Evolutionary conservation across 2,329 filamentous ascomycete species (phyloP).

Genomic region (Trichophyton rubrum): DNA sequence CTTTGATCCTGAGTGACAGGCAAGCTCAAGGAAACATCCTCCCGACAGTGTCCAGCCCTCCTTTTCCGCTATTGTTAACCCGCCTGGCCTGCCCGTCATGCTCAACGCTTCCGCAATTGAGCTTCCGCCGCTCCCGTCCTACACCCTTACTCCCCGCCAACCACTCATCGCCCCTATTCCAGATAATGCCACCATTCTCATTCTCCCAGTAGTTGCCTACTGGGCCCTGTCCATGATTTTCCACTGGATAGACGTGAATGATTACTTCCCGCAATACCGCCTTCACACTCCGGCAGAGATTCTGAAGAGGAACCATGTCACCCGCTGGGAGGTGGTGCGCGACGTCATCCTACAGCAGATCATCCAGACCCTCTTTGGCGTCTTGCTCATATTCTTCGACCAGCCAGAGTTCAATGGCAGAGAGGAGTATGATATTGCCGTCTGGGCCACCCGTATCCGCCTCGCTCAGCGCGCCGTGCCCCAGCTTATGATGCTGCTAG

Average conservation of each 20-base stretch:
- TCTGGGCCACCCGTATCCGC: constrained; percentile 76
- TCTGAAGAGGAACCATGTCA: constrained; percentile 71
- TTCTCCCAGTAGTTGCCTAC: constrained; percentile 71
- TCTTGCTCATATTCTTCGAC: constrained; percentile 58
- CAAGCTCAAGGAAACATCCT: not conserved
- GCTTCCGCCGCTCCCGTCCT: constrained; percentile 76
- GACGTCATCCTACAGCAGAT: constrained; percentile 88
- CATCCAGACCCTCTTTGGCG: constrained; percentile 65
- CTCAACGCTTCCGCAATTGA: constrained; percentile 33
- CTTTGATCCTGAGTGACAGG: not conserved
- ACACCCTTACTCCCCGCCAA: constrained; percentile 56
- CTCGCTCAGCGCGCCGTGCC: constrained; percentile 69
- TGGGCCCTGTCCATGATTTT: constrained; percentile 79
- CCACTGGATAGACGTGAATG: constrained; percentile 72
- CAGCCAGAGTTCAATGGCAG: constrained; percentile 60
- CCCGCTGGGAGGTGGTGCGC: constrained; percentile 70
- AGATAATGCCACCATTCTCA: constrained; percentile 65
- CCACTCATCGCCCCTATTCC: constrained; percentile 65
- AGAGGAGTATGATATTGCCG: constrained; percentile 73
- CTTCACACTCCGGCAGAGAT: constrained; percentile 92
- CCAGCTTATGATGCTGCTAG: constrained; percentile 54
- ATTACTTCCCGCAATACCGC: constrained; percentile 80
- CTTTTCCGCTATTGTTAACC: not conserved
- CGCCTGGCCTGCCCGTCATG: constrained; percentile 3
- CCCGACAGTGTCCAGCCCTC: not conserved